Conservation (phyloP, 2,329 filamentous ascomycete species). For the Aspergillus proliferans region DNA sequence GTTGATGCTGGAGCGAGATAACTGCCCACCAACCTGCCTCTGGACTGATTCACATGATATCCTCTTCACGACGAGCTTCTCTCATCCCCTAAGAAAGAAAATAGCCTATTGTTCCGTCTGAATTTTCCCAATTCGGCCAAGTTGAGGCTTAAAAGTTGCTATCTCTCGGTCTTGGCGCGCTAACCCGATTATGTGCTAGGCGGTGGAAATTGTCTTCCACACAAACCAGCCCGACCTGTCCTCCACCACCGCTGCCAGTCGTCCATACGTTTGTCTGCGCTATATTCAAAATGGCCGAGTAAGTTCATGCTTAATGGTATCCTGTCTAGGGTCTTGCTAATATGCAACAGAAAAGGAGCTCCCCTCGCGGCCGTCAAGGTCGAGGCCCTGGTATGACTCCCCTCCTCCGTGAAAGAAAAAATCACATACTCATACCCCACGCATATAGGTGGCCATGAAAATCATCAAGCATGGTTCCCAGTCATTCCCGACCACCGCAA, state of each 20-base stretch:
- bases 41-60: too few species aligned
- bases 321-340: conserved; percentile 9
- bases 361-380: conserved; percentile 85
- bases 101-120: neutral
- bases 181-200: conserved; percentile 22
- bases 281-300: conserved; percentile 29
- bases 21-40: too few species aligned
- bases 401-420: conserved; percentile 19
- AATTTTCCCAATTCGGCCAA: neutral
- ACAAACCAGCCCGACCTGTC: conserved; percentile 21
- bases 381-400: conserved; percentile 72
- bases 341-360: conserved; percentile 51
- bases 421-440: conserved; percentile 20
- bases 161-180: conserved; percentile 18
- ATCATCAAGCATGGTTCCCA: conserved; percentile 92
- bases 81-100: too few species aligned
- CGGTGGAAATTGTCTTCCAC: conserved; percentile 25
- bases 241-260: conserved; percentile 14
- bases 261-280: conserved; percentile 6
- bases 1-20: too few species aligned
- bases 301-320: conserved; percentile 6
- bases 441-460: conserved; percentile 80
- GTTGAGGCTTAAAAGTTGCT: neutral
- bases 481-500: conserved; percentile 80
- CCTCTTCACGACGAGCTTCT: too few species aligned